Percentiles rank a stretch among this genome's conserved stretches.
Evolutionary conservation across 345 rosid species (phyloP).

Genomic region (Pugionium dolabratum): DNA sequence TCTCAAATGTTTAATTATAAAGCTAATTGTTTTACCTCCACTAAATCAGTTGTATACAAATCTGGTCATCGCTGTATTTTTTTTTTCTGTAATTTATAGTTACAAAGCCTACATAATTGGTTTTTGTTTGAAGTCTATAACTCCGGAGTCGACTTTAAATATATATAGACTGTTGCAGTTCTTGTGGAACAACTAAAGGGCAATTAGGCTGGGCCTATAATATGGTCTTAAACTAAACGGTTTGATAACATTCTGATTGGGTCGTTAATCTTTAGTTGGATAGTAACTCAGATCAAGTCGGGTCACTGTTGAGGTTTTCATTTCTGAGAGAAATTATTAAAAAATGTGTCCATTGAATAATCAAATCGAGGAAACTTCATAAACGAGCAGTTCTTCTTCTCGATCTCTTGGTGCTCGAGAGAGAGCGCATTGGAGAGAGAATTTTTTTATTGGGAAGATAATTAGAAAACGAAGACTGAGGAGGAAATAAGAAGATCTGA

Average conservation of each 20-base stretch:
- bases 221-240: background rate
- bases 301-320: background rate
- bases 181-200: too few relatives aligned
- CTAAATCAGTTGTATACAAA: too few relatives aligned
- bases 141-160: too few relatives aligned
- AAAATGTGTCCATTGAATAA: conserved; percentile 10
- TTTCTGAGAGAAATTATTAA: background rate
- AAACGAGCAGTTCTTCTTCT: conserved; percentile 31
- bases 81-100: too few relatives aligned
- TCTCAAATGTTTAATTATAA: too few relatives aligned
- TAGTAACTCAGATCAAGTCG: background rate
- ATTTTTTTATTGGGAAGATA: conserved; percentile 20
- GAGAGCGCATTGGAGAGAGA: conserved; percentile 22
- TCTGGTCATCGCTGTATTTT: too few relatives aligned
- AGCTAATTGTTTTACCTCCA: too few relatives aligned
- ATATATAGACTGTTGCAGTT: too few relatives aligned
- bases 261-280: background rate
- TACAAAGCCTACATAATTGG: too few relatives aligned
- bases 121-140: too few relatives aligned
- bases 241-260: background rate
- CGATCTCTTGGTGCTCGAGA: conserved; percentile 42
- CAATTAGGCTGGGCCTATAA: too few relatives aligned
- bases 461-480: conserved; percentile 2
- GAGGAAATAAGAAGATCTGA: conserved; percentile 34
- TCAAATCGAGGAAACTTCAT: conserved; percentile 40